Conservation (phyloP, 345 rosid genomes). For the Arabidopsis suecica region DNA sequence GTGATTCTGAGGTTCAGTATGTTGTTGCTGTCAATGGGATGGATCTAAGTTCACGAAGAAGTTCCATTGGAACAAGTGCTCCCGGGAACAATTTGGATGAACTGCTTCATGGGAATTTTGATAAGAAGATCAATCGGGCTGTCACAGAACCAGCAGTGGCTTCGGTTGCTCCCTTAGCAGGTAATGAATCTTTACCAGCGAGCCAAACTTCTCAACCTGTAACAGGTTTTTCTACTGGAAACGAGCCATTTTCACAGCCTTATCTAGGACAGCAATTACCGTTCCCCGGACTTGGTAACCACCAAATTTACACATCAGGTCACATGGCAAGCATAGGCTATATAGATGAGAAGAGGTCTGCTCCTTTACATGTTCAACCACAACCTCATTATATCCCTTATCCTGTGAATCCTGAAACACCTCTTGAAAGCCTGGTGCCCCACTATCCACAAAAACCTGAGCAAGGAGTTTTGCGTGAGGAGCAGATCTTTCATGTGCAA, state of each 20-base stretch:
- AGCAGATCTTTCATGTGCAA: constrained; percentile 37
- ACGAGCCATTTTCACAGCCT: constrained; percentile 46
- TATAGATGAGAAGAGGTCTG: constrained; percentile 44
- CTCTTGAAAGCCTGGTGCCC: constrained; percentile 40
- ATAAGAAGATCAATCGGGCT: constrained; percentile 43
- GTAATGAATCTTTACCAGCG: constrained; percentile 28
- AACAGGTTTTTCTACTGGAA: constrained; percentile 23
- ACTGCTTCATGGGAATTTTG: constrained; percentile 32
- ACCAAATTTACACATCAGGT: constrained; percentile 44
- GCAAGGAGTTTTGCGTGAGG: constrained; percentile 38
- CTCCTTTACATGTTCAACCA: constrained; percentile 38
- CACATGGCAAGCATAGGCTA: constrained; percentile 36
- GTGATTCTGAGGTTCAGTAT: constrained; percentile 50
- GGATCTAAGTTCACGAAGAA: constrained; percentile 41
- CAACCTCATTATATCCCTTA: constrained; percentile 38
- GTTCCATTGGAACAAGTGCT: constrained; percentile 32
- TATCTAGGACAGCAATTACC: constrained; percentile 39
- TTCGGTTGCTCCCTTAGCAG: constrained; percentile 34
- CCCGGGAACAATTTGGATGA: constrained; percentile 43
- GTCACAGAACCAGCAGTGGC: constrained; percentile 43
- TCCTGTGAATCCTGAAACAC: constrained; percentile 41
- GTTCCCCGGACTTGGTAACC: constrained; percentile 38
- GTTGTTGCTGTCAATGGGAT: constrained; percentile 52
- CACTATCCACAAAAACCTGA: constrained; percentile 35
- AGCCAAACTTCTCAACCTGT: constrained; percentile 48